A percentile compares a stretch with the other conserved stretches of the same genome.
phyloP scores from a whole-genome alignment of 345 rosid species.

The Populus simonii region DNA sequence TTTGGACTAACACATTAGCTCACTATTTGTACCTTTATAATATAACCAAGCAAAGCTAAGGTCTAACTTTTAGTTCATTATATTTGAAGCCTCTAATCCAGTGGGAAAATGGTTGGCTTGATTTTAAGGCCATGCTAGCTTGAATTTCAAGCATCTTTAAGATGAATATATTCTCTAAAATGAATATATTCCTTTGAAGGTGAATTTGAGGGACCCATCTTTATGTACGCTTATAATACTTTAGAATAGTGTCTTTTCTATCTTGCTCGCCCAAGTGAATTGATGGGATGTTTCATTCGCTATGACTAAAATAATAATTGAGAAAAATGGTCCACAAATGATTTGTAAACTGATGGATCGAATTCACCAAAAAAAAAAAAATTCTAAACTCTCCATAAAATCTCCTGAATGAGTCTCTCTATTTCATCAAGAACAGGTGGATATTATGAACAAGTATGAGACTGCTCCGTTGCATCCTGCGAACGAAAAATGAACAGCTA shows the following conservation, averaged over 20 bases:
- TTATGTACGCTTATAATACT: conserved; percentile 26
- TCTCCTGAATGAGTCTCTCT: neutral
- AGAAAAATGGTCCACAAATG: neutral
- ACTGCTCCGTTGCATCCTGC: too few species aligned
- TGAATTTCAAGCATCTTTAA: conserved; percentile 80
- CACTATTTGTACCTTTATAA: conserved; percentile 21
- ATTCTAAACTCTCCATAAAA: neutral
- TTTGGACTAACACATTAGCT: neutral
- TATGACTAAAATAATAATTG: neutral
- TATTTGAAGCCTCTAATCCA: conserved; percentile 22
- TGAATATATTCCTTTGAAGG: conserved; percentile 72
- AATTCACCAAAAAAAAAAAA: neutral
- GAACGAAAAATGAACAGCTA: too few species aligned
- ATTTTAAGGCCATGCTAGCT: conserved; percentile 65
- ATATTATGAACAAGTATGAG: too few species aligned
- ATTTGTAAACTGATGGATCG: neutral
- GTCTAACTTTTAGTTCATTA: conserved; percentile 56
- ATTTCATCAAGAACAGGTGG: neutral
- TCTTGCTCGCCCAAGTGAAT: neutral
- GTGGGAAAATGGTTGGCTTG: conserved; percentile 50
- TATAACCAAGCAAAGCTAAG: conserved; percentile 46
- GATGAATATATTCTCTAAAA: conserved; percentile 59
- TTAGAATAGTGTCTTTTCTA: conserved; percentile 23
- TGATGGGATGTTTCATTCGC: neutral
- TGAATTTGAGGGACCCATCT: conserved; percentile 37